Evolutionary conservation across 2,329 filamentous ascomycete genomes (phyloP).

Genomic region (Decorospora gaudefroyi): DNA sequence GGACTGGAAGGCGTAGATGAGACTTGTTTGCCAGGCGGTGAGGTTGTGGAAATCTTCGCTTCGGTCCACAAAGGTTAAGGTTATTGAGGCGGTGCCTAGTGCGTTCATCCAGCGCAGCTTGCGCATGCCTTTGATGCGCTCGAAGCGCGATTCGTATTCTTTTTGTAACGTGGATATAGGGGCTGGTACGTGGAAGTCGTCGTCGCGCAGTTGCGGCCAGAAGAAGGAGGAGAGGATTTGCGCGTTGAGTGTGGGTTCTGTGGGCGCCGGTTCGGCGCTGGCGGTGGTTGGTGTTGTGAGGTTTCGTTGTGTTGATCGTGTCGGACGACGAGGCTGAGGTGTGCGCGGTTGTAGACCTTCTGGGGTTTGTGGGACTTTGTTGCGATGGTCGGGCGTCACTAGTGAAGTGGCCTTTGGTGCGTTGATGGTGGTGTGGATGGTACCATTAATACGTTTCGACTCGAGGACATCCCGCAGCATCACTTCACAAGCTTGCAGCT

Average conservation of each 20-base stretch:
- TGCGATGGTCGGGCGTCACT: constrained; percentile 27
- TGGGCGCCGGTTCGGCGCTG: constrained; percentile 33
- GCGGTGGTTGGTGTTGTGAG: constrained; percentile 22
- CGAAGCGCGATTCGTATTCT: constrained; percentile 75
- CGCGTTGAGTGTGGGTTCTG: constrained; percentile 62
- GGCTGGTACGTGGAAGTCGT: constrained; percentile 67
- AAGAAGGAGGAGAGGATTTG: constrained; percentile 91
- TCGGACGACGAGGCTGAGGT: constrained; percentile 31
- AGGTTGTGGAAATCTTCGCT: constrained; percentile 72
- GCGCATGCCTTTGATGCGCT: constrained; percentile 77
- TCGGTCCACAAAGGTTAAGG: constrained; percentile 82
- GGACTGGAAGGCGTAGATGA: constrained; percentile 80
- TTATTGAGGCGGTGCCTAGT: constrained; percentile 77
- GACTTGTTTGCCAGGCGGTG: constrained; percentile 84
- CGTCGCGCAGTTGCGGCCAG: constrained; percentile 81
- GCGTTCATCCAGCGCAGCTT: constrained; percentile 89
- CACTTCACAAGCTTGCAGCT: constrained; percentile 91
- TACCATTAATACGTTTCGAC: constrained; percentile 72
- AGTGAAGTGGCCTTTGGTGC: constrained; percentile 11
- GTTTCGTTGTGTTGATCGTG: constrained; percentile 16
- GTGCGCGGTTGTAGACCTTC: constrained; percentile 28
- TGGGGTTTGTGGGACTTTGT: constrained; percentile 25
- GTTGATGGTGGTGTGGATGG: constrained; percentile 40
- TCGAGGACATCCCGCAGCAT: constrained; percentile 95
- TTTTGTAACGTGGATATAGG: constrained; percentile 65